Percentiles rank a stretch among this genome's conserved stretches.
These are phyloP conservation scores for Cladochytrium replicatum DNA, from an alignment of 192 early-diverging fungal genomes.

Conservation along the genomic window DNA sequence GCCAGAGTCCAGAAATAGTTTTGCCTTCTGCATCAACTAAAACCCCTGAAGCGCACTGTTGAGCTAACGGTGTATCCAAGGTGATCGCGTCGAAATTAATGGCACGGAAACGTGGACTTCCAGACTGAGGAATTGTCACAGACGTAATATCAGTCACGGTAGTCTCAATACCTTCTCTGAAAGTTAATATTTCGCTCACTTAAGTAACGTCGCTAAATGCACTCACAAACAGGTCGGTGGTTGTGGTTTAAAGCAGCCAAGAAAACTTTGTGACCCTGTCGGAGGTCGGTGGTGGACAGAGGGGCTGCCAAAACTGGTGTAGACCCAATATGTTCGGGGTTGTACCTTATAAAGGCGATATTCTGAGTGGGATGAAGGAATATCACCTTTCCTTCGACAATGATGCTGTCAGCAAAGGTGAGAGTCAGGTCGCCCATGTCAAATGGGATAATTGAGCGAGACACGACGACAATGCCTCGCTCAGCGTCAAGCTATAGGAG, in stretches of 20 bases:
- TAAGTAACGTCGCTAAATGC: no score
- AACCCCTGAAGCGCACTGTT: conserved; percentile 67
- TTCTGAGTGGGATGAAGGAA: conserved; percentile 85
- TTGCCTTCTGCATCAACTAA: conserved; percentile 54
- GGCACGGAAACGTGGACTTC: conserved; percentile 51
- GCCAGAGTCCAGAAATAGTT: conserved; percentile 67
- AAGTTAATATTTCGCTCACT: no score
- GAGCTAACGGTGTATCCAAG: conserved; percentile 69
- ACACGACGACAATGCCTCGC: conserved; percentile 70
- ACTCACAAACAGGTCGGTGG: conserved; percentile 37
- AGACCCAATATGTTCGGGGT: conserved; percentile 59
- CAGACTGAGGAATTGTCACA: conserved; percentile 37
- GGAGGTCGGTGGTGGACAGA: conserved; percentile 46
- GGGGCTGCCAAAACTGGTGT: conserved; percentile 58
- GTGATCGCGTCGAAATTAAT: conserved; percentile 75
- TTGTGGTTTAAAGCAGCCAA: conserved; percentile 43
- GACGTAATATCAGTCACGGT: conserved; percentile 42
- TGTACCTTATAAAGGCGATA: conserved; percentile 75
- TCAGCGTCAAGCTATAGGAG: conserved; percentile 61
- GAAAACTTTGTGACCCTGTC: conserved; percentile 45
- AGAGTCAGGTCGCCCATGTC: conserved; percentile 68
- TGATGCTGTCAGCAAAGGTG: conserved; percentile 78
- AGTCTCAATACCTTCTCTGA: conserved; percentile 35
- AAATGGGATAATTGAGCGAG: conserved; percentile 71
- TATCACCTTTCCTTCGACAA: conserved; percentile 71